Conservation (phyloP, 2,329 filamentous ascomycete genomes). For the Epicoccum nigrum region DNA sequence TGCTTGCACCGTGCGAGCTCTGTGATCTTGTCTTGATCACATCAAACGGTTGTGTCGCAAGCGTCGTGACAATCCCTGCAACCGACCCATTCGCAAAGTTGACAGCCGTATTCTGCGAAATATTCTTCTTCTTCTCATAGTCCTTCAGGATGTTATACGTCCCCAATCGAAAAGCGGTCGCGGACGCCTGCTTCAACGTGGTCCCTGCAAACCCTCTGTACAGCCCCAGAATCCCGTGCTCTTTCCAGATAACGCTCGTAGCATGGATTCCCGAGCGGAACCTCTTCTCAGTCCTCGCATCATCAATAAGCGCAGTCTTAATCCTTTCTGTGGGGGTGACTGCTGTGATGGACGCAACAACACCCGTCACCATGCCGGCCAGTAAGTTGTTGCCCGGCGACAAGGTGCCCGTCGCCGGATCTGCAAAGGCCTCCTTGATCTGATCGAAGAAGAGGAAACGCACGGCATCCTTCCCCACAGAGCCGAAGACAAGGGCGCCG, state of each 20-base stretch:
- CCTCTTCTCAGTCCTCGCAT: constrained; percentile 57
- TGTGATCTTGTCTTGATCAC: constrained; percentile 69
- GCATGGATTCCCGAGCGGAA: constrained; percentile 61
- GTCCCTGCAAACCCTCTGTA: constrained; percentile 66
- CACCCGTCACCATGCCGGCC: constrained; percentile 68
- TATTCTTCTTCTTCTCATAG: constrained; percentile 56
- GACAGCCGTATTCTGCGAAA: constrained; percentile 57
- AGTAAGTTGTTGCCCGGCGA: constrained; percentile 63
- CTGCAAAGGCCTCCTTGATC: constrained; percentile 65
- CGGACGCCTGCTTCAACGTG: constrained; percentile 67
- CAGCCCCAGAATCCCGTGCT: constrained; percentile 61
- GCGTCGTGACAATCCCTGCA: constrained; percentile 66
- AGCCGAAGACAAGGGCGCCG: constrained; percentile 64
- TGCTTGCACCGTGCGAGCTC: constrained; percentile 63
- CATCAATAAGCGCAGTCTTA: constrained; percentile 71
- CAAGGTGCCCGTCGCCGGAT: constrained; percentile 61
- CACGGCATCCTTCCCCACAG: constrained; percentile 68
- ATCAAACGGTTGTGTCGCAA: constrained; percentile 67
- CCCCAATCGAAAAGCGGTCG: constrained; percentile 67
- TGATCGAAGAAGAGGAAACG: constrained; percentile 70
- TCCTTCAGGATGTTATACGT: constrained; percentile 70
- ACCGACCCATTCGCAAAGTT: constrained; percentile 68
- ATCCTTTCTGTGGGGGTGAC: constrained; percentile 73
- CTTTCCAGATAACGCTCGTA: constrained; percentile 54
- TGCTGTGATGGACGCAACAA: constrained; percentile 66